A percentile compares a stretch with the other conserved stretches of the same genome.
Conservation (phyloP, 140 eudicot species). For the Flaveria floridana region DNA sequence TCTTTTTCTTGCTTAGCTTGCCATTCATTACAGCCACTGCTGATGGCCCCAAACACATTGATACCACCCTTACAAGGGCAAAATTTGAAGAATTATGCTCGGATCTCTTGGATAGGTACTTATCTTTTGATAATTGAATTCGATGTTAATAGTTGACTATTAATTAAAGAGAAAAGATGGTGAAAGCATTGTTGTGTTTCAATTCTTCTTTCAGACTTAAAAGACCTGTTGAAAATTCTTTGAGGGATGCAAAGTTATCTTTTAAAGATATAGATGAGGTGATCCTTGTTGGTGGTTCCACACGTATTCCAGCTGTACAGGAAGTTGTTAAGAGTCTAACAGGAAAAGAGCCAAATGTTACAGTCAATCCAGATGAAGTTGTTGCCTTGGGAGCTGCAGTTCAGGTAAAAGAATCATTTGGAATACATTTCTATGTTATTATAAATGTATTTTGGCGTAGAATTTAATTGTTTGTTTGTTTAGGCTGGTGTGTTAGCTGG, state of each 20-base stretch:
- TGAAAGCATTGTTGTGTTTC: neutral
- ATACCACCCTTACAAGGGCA: conserved; percentile 85
- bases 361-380: conserved; percentile 96
- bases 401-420: conserved; percentile 48
- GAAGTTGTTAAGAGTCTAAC: conserved; percentile 82
- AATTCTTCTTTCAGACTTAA: conserved; percentile 52
- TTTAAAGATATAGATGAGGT: conserved; percentile 85
- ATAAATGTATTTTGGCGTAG: neutral
- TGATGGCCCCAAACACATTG: conserved; percentile 95
- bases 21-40: conserved; percentile 96
- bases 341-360: conserved; percentile 89
- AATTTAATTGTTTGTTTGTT: neutral
- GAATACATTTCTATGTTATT: neutral
- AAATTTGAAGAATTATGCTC: conserved; percentile 93
- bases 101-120: conserved; percentile 80
- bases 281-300: conserved; percentile 96
- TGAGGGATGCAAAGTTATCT: conserved; percentile 93
- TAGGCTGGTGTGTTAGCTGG: conserved; percentile 98
- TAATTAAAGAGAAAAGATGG: neutral
- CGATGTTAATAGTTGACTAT: too few relatives aligned
- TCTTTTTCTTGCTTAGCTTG: conserved; percentile 44
- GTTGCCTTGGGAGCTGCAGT: conserved; percentile 99
- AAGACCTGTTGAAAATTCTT: conserved; percentile 79
- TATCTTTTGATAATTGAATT: neutral
- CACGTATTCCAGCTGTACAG: conserved; percentile 98